phyloP scores from a whole-genome alignment of 2,329 filamentous ascomycete genomes.

The Neospermospora avenae region DNA sequence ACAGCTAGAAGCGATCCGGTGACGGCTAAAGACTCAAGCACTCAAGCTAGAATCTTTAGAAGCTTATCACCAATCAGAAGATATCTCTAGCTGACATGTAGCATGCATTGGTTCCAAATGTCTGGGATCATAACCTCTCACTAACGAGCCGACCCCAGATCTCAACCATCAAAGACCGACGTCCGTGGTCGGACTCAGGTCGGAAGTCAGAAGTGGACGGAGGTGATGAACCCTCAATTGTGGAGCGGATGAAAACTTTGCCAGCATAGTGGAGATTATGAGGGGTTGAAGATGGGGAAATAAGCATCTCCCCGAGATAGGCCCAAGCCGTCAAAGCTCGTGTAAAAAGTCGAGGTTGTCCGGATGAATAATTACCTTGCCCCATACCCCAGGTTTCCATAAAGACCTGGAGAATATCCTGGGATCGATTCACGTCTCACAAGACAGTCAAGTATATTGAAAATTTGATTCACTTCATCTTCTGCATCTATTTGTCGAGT shows the following conservation, averaged over 20 bases:
- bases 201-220: background rate
- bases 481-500: background rate
- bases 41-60: background rate
- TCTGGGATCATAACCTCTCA: background rate
- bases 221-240: background rate
- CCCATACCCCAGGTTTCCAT: conserved; percentile 15
- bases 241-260: conserved; percentile 20
- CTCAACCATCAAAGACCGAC: background rate
- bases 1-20: background rate
- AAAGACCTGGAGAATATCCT: conserved; percentile 10
- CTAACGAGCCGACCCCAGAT: background rate
- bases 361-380: conserved; percentile 15
- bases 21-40: conserved; percentile 7
- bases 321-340: background rate
- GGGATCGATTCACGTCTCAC: conserved; percentile 3
- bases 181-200: background rate
- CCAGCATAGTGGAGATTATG: conserved; percentile 10
- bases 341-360: background rate
- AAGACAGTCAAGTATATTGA: conserved; percentile 6
- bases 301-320: background rate
- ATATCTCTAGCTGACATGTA: no score
- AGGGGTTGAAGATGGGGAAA: background rate
- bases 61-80: no score
- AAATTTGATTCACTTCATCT: background rate
- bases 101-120: background rate